Evolutionary conservation across 139 green algal species (phyloP).

Genomic region (Chlamydomonas applanata): DNA sequence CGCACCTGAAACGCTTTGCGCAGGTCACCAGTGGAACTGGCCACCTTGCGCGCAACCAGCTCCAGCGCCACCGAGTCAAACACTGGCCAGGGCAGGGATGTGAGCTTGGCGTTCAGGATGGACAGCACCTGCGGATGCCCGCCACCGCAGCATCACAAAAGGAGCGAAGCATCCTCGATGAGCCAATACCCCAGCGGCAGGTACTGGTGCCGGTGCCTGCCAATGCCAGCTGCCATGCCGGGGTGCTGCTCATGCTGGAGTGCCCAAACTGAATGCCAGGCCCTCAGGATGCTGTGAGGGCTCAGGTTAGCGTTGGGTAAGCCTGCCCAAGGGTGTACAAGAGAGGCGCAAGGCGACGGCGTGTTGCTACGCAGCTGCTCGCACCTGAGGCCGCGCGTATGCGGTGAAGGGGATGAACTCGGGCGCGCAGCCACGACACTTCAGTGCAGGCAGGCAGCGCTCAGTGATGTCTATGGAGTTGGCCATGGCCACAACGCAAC

Average conservation of each 20-base stretch:
- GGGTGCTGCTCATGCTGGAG: not conserved
- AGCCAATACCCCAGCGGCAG: no score
- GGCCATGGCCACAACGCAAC: slow-evolving; percentile 53
- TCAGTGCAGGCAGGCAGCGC: slow-evolving; percentile 48
- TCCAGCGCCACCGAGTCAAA: slow-evolving; percentile 49
- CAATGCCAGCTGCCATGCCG: no score
- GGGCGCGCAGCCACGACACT: slow-evolving; percentile 25
- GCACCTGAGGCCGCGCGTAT: slow-evolving; percentile 44
- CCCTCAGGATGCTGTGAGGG: not conserved
- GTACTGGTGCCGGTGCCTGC: no score
- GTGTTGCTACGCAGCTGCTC: not conserved
- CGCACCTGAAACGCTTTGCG: slow-evolving; percentile 45
- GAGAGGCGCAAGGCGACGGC: not conserved
- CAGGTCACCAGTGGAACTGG: slow-evolving; percentile 38
- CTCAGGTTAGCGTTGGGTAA: no score
- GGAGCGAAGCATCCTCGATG: no score
- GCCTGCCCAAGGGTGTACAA: not conserved
- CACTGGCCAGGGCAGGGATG: slow-evolving; percentile 16
- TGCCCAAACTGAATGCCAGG: not conserved
- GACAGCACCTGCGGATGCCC: slow-evolving; percentile 28
- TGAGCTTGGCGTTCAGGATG: slow-evolving; percentile 35
- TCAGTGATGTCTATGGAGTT: slow-evolving; percentile 63
- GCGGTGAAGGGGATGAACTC: slow-evolving; percentile 49
- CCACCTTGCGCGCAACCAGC: slow-evolving; percentile 40
- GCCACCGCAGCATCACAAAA: no score